Evolutionary conservation across 305 asterid genomes (phyloP).

Genomic region (Fraxinus angustifolia): DNA sequence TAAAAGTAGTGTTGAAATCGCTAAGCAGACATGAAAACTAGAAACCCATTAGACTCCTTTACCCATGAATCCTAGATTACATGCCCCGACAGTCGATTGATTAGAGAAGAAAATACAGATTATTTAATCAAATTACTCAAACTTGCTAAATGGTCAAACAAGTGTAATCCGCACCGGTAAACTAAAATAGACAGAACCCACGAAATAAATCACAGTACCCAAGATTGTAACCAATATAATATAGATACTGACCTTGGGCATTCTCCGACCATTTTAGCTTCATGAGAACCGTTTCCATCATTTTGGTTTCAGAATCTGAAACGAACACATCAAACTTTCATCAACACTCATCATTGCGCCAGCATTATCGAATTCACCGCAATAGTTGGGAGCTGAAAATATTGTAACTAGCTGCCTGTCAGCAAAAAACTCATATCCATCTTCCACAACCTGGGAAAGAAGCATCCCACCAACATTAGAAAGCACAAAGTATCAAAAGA

Average conservation of each 20-base stretch:
- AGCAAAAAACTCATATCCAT: slow-evolving; percentile 76
- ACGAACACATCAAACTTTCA: slow-evolving; percentile 77
- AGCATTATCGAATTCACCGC: slow-evolving; percentile 79
- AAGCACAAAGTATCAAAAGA: neutral
- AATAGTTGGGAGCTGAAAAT: slow-evolving; percentile 71
- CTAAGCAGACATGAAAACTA: neutral
- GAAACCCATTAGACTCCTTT: neutral
- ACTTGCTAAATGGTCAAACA: neutral
- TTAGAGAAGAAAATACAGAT: neutral
- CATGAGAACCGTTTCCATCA: slow-evolving; percentile 49
- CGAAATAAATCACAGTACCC: neutral
- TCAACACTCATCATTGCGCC: slow-evolving; percentile 84
- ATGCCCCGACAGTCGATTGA: neutral
- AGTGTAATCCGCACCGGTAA: neutral
- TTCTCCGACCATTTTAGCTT: slow-evolving; percentile 27
- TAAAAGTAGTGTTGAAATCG: neutral
- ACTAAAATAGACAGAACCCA: neutral
- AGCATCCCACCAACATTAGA: slow-evolving; percentile 15
- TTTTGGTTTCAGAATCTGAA: slow-evolving; percentile 68
- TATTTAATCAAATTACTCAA: neutral
- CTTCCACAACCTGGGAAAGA: slow-evolving; percentile 66
- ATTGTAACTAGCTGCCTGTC: slow-evolving; percentile 71
- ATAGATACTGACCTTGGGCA: slow-evolving; percentile 25
- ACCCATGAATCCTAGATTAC: neutral
- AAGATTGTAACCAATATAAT: neutral